Percentiles rank a stretch among this genome's conserved stretches.
Conservation (phyloP, 495 filamentous ascomycete species). For the Darksidea phi region DNA sequence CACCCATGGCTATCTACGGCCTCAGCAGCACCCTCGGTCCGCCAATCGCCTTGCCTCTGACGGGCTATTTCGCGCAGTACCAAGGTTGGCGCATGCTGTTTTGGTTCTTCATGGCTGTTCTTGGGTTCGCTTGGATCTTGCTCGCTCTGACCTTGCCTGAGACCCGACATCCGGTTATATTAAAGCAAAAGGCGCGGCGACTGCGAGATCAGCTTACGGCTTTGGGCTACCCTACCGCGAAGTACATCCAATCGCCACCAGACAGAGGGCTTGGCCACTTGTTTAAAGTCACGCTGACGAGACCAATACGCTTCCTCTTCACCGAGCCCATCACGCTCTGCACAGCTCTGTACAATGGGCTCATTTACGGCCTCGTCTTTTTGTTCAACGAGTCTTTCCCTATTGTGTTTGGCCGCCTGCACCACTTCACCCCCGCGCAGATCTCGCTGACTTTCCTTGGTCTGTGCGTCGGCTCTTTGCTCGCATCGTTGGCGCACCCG, state of each 20-base stretch:
- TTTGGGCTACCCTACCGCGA: background rate
- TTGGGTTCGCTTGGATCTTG: constrained; percentile 7
- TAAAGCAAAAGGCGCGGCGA: constrained; percentile 8
- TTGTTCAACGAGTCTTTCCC: constrained; percentile 13
- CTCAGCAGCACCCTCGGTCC: constrained; percentile 1
- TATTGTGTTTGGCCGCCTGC: constrained; percentile 1
- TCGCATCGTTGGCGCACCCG: background rate
- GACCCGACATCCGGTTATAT: constrained; percentile 13
- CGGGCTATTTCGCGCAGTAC: constrained; percentile 3
- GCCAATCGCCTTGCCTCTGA: constrained; percentile 3
- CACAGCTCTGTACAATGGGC: constrained; percentile 8
- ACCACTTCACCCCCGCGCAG: constrained; percentile 2
- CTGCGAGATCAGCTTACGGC: background rate
- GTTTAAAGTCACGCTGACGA: constrained; percentile 3
- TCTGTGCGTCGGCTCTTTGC: background rate
- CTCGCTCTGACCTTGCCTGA: constrained; percentile 6
- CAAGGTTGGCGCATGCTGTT: constrained; percentile 9
- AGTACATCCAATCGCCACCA: background rate
- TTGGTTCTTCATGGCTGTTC: constrained; percentile 11
- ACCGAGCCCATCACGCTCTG: constrained; percentile 7
- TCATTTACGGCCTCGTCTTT: constrained; percentile 6
- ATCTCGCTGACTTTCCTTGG: background rate
- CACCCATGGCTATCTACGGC: background rate
- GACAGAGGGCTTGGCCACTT: background rate
- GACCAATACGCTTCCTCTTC: constrained; percentile 6